These are phyloP conservation scores for Colletotrichum sp. DNA, from an alignment of 2,329 filamentous ascomycete species.

Conservation along the genomic window DNA sequence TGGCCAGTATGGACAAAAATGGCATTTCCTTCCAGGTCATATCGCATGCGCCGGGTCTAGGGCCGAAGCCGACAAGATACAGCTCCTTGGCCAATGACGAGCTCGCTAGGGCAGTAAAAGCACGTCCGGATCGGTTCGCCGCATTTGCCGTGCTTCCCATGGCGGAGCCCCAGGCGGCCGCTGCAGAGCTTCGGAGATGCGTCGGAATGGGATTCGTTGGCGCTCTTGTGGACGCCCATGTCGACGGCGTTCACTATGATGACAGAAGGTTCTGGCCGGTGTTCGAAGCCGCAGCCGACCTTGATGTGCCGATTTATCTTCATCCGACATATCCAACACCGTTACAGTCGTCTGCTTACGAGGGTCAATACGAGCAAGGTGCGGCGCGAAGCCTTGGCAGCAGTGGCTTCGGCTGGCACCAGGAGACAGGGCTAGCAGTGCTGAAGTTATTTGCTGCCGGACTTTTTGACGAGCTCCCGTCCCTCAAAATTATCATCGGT, in stretches of 20 bases:
- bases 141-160: constrained; percentile 34
- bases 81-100: constrained; percentile 29
- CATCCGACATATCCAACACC: constrained; percentile 53
- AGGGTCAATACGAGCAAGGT: constrained; percentile 29
- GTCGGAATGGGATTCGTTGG: constrained; percentile 66
- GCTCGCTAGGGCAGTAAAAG: constrained; percentile 21
- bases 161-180: constrained; percentile 57
- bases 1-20: constrained; percentile 29
- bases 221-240: constrained; percentile 65
- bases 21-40: constrained; percentile 25
- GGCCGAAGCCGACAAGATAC: constrained; percentile 18
- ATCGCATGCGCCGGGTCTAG: constrained; percentile 14
- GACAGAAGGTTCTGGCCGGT: constrained; percentile 67
- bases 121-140: not conserved
- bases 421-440: constrained; percentile 45
- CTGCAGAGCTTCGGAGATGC: constrained; percentile 55
- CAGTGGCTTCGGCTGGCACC: constrained; percentile 56
- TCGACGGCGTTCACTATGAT: constrained; percentile 62
- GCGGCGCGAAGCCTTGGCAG: constrained; percentile 39
- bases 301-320: constrained; percentile 69
- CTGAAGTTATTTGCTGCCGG: not conserved
- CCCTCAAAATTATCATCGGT: not conserved
- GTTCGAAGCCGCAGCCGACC: constrained; percentile 61
- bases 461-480: not conserved
- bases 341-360: constrained; percentile 28